Conservation (phyloP, 306 rosid genomes). For the Prosopis cineraria region DNA sequence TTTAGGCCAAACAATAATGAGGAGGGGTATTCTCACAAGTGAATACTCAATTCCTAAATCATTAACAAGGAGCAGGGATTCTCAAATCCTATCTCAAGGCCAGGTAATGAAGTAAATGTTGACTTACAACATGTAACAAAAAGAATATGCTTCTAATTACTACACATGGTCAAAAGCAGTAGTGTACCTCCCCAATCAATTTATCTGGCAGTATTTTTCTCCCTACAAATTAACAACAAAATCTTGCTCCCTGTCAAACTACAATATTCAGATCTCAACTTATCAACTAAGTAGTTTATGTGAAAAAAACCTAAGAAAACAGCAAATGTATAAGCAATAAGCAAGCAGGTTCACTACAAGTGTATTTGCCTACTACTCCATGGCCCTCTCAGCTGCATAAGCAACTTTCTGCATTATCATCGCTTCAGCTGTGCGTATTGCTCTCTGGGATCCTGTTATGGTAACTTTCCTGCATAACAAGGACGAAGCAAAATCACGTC, state of each 20-base stretch:
- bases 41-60: slow-evolving; percentile 29
- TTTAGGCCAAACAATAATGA: neutral
- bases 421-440: slow-evolving; percentile 79
- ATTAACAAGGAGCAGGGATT: slow-evolving; percentile 29
- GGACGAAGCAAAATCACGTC: slow-evolving; percentile 11
- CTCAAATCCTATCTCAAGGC: slow-evolving; percentile 38
- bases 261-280: slow-evolving; percentile 39
- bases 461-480: slow-evolving; percentile 84
- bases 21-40: slow-evolving; percentile 19
- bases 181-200: slow-evolving; percentile 48
- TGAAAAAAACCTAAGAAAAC: slow-evolving; percentile 49
- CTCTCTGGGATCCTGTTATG: slow-evolving; percentile 94
- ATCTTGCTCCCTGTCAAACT: slow-evolving; percentile 48
- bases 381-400: slow-evolving; percentile 82
- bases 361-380: slow-evolving; percentile 45
- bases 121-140: slow-evolving; percentile 48
- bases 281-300: slow-evolving; percentile 41
- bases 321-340: slow-evolving; percentile 46
- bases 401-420: slow-evolving; percentile 96
- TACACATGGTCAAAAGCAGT: slow-evolving; percentile 55
- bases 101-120: slow-evolving; percentile 39
- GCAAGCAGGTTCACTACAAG: slow-evolving; percentile 45
- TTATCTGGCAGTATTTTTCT: slow-evolving; percentile 1
- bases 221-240: slow-evolving; percentile 43
- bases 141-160: slow-evolving; percentile 62